These are phyloP conservation scores for Fusarium sp. DNA, from an alignment of 2,329 filamentous ascomycete genomes.

Conservation along the genomic window DNA sequence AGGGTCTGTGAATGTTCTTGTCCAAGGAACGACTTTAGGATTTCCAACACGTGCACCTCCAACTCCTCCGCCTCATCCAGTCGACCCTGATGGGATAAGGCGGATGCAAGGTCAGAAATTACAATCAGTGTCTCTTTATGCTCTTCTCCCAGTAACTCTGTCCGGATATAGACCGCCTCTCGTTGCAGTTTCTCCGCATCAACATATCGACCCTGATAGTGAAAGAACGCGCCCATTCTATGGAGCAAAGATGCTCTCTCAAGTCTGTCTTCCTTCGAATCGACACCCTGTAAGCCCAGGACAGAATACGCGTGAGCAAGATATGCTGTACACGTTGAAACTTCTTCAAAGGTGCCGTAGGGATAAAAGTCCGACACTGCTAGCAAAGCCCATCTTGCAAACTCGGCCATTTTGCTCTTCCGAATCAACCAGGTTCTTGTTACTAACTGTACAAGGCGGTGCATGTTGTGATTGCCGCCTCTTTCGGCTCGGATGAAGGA, in stretches of 20 bases:
- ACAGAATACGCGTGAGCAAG: slow-evolving; percentile 48
- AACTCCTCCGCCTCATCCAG: slow-evolving; percentile 36
- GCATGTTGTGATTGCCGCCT: slow-evolving; percentile 47
- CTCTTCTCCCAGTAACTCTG: slow-evolving; percentile 4
- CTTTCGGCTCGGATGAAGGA: slow-evolving; percentile 47
- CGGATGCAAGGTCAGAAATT: slow-evolving; percentile 9
- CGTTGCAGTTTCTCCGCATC: slow-evolving; percentile 11
- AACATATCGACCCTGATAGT: neutral
- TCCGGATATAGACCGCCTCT: neutral
- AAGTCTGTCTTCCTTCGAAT: slow-evolving; percentile 20
- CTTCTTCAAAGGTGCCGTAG: slow-evolving; percentile 27
- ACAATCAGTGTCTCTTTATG: neutral
- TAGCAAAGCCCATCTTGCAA: slow-evolving; percentile 40
- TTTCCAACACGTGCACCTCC: neutral
- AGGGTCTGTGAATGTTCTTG: slow-evolving; percentile 2
- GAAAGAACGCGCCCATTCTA: slow-evolving; percentile 2
- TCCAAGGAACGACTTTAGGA: neutral
- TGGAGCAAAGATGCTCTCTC: slow-evolving; percentile 30
- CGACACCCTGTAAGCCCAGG: too few species aligned
- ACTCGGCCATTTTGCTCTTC: slow-evolving; percentile 19
- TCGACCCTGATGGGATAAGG: neutral
- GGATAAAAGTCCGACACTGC: slow-evolving; percentile 45
- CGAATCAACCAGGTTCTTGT: slow-evolving; percentile 50
- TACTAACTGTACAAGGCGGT: slow-evolving; percentile 55
- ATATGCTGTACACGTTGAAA: slow-evolving; percentile 35